Conservation (phyloP, 2,329 filamentous ascomycete genomes). For the Fusarium sp. region DNA sequence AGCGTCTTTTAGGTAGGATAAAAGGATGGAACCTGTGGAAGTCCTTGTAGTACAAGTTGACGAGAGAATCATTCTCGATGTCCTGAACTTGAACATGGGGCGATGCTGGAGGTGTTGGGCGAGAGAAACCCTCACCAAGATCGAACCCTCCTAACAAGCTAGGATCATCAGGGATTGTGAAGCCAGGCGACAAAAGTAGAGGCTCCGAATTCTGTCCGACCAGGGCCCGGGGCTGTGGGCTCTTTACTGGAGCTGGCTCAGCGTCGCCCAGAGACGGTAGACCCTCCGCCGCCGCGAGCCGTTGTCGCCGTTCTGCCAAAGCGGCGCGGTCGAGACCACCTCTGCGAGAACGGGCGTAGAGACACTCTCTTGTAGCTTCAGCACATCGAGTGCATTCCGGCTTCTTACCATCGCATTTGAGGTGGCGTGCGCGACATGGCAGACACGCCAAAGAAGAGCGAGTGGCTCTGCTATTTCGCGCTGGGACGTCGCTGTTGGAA, state of each 20-base stretch:
- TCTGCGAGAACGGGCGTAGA: constrained; percentile 63
- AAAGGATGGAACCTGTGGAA: constrained; percentile 52
- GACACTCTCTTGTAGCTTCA: constrained; percentile 57
- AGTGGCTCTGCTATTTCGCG: constrained; percentile 8
- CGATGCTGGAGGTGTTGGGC: background rate
- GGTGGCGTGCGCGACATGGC: constrained; percentile 62
- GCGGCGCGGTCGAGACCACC: constrained; percentile 54
- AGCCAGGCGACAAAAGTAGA: background rate
- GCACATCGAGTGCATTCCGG: constrained; percentile 60
- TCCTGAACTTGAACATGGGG: background rate
- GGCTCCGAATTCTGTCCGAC: background rate
- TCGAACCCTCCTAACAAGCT: background rate
- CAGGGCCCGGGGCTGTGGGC: background rate
- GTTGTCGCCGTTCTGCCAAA: constrained; percentile 45
- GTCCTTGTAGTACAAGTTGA: constrained; percentile 51
- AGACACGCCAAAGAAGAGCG: constrained; percentile 59
- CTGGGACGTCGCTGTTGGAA: background rate
- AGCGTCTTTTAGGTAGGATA: constrained; percentile 34
- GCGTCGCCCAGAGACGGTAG: background rate
- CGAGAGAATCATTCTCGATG: constrained; percentile 37
- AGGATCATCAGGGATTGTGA: background rate
- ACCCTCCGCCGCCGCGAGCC: constrained; percentile 29
- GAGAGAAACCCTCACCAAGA: background rate
- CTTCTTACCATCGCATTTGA: constrained; percentile 64
- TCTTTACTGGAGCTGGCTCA: background rate